Conservation (phyloP, 768 basidiomycete genomes). For the Mycena epipterygia region DNA sequence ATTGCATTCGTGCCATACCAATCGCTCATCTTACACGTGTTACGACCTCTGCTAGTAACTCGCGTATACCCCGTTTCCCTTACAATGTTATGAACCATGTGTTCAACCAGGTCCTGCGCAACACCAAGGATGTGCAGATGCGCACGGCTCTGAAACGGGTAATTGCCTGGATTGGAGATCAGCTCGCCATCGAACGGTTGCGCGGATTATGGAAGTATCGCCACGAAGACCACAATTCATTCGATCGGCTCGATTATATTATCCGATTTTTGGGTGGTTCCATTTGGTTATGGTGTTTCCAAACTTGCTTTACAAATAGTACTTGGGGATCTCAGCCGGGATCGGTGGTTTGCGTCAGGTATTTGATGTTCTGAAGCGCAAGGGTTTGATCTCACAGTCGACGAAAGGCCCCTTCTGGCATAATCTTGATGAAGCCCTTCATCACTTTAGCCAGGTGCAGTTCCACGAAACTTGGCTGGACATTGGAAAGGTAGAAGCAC, state of each 20-base stretch:
- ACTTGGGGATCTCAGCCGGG: slow-evolving; percentile 35
- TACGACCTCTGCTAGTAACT: too few relatives aligned
- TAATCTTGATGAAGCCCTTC: slow-evolving; percentile 41
- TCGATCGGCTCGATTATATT: slow-evolving; percentile 46
- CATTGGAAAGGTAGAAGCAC: slow-evolving; percentile 28
- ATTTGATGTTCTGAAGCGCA: slow-evolving; percentile 36
- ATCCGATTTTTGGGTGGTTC: slow-evolving; percentile 49
- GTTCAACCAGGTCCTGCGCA: neutral
- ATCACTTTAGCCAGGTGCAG: slow-evolving; percentile 44
- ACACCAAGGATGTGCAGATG: neutral
- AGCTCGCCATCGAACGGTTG: slow-evolving; percentile 45
- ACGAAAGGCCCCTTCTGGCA: slow-evolving; percentile 39
- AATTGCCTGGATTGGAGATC: slow-evolving; percentile 50
- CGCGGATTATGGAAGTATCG: slow-evolving; percentile 46
- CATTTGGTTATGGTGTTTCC: slow-evolving; percentile 47
- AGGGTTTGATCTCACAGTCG: slow-evolving; percentile 28
- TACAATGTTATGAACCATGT: neutral
- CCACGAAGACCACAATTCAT: slow-evolving; percentile 46
- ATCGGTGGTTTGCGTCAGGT: slow-evolving; percentile 28
- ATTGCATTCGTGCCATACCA: too few relatives aligned
- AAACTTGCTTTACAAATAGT: slow-evolving; percentile 50
- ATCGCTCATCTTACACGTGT: too few relatives aligned
- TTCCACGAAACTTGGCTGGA: slow-evolving; percentile 40
- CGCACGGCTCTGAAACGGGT: slow-evolving; percentile 26
- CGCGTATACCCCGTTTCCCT: too few relatives aligned